Base-by-base conservation (phyloP, 108 stramenopile species). In the Cyclostephanos invisitatus region DNA sequence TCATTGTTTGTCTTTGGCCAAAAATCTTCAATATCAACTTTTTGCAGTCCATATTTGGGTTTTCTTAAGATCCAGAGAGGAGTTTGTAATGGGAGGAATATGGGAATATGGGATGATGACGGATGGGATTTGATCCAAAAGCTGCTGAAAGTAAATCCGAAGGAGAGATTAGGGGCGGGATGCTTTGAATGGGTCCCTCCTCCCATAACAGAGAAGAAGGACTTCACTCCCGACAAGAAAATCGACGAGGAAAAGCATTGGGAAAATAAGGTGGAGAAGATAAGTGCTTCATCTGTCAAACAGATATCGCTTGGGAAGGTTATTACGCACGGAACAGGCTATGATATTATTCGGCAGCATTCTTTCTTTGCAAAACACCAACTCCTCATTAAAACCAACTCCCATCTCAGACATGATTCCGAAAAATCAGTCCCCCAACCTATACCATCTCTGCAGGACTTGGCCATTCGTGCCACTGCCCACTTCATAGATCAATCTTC, bases 41-140 rank as follows among this genome's bases (percentile, higher is more conserved):
- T 54, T 10, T 54, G 53, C 22, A 87, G 86, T 62, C 94, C 94
- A 7, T 97, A 94, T 62, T 71, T 97, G 70, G 82, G 87, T 10
- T 97, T 97, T 78, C 68, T 97, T 24, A 86, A 88, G 51, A 97
- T 95, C 67, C 85, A 91, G 77, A 67, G 94, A 44, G 87, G 83
- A 2, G 49, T 67, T 2, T 49, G 73, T 27, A 25, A 24, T 14
- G 77, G 82, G 17, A 80, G 77, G 42, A 83, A 82, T 27, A 86
- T 77, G 80, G 89, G 87, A 22, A 68, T 91, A 18, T 86, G 85
- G 55, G 88, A 89, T 77, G 89, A 91, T 59, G 82, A 89, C 64
- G 84, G 87, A 54, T 92, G 89, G 90, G 90, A 92, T 72, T 78
- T 96, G 40, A 86, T 93, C 64, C 15, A 51, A 7, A 81, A 66